A percentile compares a stretch with the other conserved stretches of the same genome.
Evolutionary conservation across 2,329 filamentous ascomycete genomes (phyloP).

Genomic region (Calonectria pauciramosa): DNA sequence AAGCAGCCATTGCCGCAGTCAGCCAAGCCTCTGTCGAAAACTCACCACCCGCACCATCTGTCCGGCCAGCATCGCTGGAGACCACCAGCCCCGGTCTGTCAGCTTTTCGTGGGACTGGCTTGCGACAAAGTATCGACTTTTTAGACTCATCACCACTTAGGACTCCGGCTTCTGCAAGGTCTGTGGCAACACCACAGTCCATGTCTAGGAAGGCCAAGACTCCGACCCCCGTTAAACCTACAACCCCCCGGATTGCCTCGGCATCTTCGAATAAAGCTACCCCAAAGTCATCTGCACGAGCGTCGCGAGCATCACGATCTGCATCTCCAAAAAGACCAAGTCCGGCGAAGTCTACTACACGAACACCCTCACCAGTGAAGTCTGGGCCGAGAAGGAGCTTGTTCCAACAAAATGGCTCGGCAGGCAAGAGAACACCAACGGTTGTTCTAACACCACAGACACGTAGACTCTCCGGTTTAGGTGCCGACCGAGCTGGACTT

Average conservation of each 20-base stretch:
- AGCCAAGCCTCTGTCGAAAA: constrained; percentile 39
- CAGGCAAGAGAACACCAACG: constrained; percentile 72
- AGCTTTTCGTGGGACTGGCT: constrained; percentile 63
- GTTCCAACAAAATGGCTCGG: constrained; percentile 67
- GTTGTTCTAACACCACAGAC: constrained; percentile 67
- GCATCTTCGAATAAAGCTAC: constrained; percentile 29
- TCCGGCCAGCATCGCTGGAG: constrained; percentile 40
- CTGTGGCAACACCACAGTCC: constrained; percentile 38
- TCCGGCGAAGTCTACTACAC: constrained; percentile 32
- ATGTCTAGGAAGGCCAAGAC: constrained; percentile 35
- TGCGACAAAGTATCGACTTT: constrained; percentile 61
- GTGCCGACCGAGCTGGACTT: constrained; percentile 77
- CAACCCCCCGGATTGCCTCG: constrained; percentile 39
- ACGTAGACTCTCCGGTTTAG: constrained; percentile 75
- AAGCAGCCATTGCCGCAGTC: constrained; percentile 50
- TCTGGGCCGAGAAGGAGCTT: constrained; percentile 52
- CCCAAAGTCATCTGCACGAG: constrained; percentile 27
- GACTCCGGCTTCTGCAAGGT: constrained; percentile 45
- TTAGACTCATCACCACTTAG: constrained; percentile 58
- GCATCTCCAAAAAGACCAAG: constrained; percentile 37
- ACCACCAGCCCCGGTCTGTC: constrained; percentile 69
- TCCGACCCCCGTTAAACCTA: constrained; percentile 42
- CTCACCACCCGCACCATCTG: constrained; percentile 45
- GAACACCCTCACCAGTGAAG: constrained; percentile 43
- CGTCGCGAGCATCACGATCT: constrained; percentile 31